phyloP scores from a whole-genome alignment of 2,329 filamentous ascomycete genomes.

The Aspergillus tubingensis region DNA sequence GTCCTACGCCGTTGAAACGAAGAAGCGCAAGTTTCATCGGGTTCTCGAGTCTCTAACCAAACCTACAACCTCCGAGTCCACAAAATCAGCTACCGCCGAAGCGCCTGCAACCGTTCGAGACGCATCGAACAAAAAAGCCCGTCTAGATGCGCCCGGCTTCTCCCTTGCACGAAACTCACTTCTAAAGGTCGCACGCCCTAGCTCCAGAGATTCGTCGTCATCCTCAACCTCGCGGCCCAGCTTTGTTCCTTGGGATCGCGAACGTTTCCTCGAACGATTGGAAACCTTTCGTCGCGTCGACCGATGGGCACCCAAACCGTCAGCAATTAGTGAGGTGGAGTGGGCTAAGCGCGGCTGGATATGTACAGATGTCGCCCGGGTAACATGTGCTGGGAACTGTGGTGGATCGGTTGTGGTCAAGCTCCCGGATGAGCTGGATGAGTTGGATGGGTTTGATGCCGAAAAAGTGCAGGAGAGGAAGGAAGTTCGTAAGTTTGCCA shows the following conservation, averaged over 20 bases:
- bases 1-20: conserved; percentile 49
- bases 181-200: conserved; percentile 30
- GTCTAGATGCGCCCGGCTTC: conserved; percentile 27
- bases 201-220: conserved; percentile 31
- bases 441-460: conserved; percentile 48
- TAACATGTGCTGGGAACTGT: conserved; percentile 79
- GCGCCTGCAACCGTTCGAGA: conserved; percentile 26
- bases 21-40: conserved; percentile 52
- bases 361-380: conserved; percentile 78
- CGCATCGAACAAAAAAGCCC: conserved; percentile 40
- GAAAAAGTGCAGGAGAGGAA: conserved; percentile 46
- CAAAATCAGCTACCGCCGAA: conserved; percentile 20
- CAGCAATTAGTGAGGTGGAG: conserved; percentile 80
- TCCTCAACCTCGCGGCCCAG: conserved; percentile 55
- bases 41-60: conserved; percentile 48
- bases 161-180: conserved; percentile 28
- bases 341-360: conserved; percentile 95
- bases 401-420: conserved; percentile 81
- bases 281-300: conserved; percentile 89
- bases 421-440: conserved; percentile 66
- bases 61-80: conserved; percentile 25
- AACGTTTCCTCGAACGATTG: conserved; percentile 76
- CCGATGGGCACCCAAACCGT: conserved; percentile 90
- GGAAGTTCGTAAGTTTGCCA: conserved; percentile 43
- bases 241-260: conserved; percentile 84